Evolutionary conservation across 495 filamentous ascomycete species (phyloP).

Genomic region (Polyplosphaeria fusca): DNA sequence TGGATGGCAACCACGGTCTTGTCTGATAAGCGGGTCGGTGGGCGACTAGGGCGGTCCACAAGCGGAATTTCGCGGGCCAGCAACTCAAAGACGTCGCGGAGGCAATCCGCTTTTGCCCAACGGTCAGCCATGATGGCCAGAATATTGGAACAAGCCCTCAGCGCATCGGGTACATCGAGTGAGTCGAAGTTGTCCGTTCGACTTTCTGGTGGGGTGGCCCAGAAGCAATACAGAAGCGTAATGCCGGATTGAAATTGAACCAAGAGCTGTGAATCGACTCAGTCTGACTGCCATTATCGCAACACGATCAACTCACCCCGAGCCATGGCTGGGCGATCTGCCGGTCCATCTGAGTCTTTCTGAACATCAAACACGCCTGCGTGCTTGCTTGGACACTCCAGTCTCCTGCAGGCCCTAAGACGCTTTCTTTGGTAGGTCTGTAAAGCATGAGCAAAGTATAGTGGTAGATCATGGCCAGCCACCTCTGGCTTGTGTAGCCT

Average conservation of each 20-base stretch:
- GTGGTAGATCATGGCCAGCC: conserved; percentile 15
- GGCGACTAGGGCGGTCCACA: conserved; percentile 6
- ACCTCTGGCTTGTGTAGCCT: conserved; percentile 10
- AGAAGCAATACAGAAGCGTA: conserved; percentile 13
- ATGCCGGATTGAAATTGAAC: conserved; percentile 17
- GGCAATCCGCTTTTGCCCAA: conserved; percentile 9
- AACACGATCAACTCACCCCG: background rate
- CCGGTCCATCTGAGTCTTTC: conserved; percentile 16
- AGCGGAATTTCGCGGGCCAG: conserved; percentile 15
- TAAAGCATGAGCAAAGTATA: conserved; percentile 13
- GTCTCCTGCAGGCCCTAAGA: conserved; percentile 7
- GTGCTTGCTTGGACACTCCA: conserved; percentile 6
- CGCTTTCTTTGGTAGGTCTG: conserved; percentile 11
- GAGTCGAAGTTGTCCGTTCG: conserved; percentile 13
- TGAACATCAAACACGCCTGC: conserved; percentile 16
- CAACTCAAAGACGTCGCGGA: conserved; percentile 14
- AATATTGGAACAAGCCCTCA: conserved; percentile 14
- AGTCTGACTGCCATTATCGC: too few relatives aligned
- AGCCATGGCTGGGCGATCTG: conserved; percentile 15
- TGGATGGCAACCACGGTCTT: background rate
- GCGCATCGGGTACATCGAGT: conserved; percentile 6
- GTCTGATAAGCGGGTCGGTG: conserved; percentile 5
- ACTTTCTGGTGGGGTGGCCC: conserved; percentile 11
- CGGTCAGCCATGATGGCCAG: conserved; percentile 18
- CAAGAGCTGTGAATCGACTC: background rate